Conservation (phyloP, 2,329 filamentous ascomycete genomes). For the Neocatenulostroma microsporum region DNA sequence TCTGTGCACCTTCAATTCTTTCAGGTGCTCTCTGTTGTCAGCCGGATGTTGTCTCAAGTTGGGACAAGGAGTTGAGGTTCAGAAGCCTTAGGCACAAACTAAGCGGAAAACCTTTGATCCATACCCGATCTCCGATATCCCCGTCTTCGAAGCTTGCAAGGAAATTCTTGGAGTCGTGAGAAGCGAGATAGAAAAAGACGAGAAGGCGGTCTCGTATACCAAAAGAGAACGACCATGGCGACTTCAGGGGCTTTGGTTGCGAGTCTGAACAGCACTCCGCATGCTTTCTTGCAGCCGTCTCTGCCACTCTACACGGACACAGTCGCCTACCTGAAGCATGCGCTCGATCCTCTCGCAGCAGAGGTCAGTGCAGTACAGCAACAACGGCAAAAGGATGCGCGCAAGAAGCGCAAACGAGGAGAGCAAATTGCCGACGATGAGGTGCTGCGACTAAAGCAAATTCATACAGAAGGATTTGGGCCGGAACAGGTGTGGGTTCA, state of each 20-base stretch:
- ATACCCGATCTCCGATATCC: slow-evolving; percentile 1
- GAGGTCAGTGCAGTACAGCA: slow-evolving; percentile 67
- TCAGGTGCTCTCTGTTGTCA: no score
- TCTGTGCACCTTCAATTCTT: no score
- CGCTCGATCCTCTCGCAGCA: slow-evolving; percentile 68
- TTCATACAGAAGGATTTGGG: slow-evolving; percentile 82
- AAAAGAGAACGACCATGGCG: no score
- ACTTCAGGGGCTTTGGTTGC: no score
- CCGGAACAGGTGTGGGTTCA: slow-evolving; percentile 92
- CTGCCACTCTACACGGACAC: slow-evolving; percentile 59
- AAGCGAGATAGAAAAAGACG: no score
- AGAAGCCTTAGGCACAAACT: no score
- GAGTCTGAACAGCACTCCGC: slow-evolving; percentile 37
- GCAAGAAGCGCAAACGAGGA: slow-evolving; percentile 68
- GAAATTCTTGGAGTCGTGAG: slow-evolving; percentile 1
- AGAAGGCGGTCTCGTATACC: no score
- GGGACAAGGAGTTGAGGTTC: no score
- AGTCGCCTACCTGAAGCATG: slow-evolving; percentile 68
- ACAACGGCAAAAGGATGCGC: slow-evolving; percentile 56
- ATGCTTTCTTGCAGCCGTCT: slow-evolving; percentile 69
- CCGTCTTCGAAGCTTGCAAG: background rate
- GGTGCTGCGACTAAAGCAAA: slow-evolving; percentile 67
- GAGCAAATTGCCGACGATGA: slow-evolving; percentile 40
- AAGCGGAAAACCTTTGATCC: no score
- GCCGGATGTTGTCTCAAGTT: no score